phyloP scores from a whole-genome alignment of 192 early-diverging fungal genomes.

The Backusella mclennaniae region DNA sequence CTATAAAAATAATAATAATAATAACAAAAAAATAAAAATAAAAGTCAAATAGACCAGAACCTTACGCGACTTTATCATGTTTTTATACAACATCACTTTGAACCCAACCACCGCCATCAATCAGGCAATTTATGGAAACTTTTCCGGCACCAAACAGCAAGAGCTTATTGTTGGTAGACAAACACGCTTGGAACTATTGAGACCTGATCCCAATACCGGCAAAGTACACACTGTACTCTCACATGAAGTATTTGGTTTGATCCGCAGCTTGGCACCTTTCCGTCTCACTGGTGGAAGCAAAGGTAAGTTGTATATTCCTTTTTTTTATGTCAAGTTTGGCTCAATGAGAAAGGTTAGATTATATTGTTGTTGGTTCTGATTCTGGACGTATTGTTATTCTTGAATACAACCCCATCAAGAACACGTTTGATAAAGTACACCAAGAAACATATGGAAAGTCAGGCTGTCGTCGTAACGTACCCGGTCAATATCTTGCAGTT shows the following conservation, averaged over 20 bases:
- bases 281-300: constrained; percentile 87
- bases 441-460: constrained; percentile 94
- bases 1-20: not conserved
- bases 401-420: constrained; percentile 78
- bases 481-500: constrained; percentile 93
- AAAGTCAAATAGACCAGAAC: not conserved
- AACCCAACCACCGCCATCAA: constrained; percentile 79
- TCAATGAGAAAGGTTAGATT: constrained; percentile 59
- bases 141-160: constrained; percentile 87
- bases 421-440: constrained; percentile 79
- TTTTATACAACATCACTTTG: constrained; percentile 89
- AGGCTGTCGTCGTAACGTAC: constrained; percentile 83
- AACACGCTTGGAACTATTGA: constrained; percentile 78
- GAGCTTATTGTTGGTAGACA: constrained; percentile 81
- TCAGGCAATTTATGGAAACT: constrained; percentile 84
- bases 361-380: constrained; percentile 88
- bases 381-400: constrained; percentile 86
- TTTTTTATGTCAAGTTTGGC: not conserved
- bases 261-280: constrained; percentile 82
- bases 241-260: constrained; percentile 81
- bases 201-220: constrained; percentile 75
- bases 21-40: no score
- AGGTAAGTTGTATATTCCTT: constrained; percentile 47
- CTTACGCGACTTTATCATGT: constrained; percentile 45
- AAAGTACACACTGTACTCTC: constrained; percentile 72